These are phyloP conservation scores for Kokia cookei DNA, from an alignment of 441 rosid genomes.

Conservation along the genomic window DNA sequence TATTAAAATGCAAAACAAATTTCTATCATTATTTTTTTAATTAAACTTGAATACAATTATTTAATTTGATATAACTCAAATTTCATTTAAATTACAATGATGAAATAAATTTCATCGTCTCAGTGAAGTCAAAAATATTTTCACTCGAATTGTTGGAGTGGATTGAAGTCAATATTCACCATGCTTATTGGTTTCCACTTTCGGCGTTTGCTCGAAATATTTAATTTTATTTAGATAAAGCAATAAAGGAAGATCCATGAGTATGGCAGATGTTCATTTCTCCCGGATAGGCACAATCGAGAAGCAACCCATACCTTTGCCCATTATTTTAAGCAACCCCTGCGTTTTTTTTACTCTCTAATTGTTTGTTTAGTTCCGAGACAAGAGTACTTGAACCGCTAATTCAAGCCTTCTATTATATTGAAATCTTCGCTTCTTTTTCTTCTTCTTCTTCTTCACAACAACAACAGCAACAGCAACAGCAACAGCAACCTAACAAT, in stretches of 20 bases:
- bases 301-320: background rate
- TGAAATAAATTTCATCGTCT: too few species aligned
- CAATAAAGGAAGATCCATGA: background rate
- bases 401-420: constrained; percentile 10
- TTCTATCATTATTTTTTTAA: too few species aligned
- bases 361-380: background rate
- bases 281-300: background rate
- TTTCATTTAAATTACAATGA: too few species aligned
- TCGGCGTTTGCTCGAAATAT: too few species aligned
- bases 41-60: too few species aligned
- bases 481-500: too few species aligned
- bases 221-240: background rate
- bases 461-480: background rate
- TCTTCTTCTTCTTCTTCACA: background rate
- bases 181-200: too few species aligned
- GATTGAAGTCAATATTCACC: too few species aligned
- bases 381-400: constrained; percentile 17
- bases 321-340: background rate
- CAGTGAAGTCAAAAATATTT: too few species aligned
- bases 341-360: background rate
- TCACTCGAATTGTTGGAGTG: too few species aligned
- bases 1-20: too few species aligned
- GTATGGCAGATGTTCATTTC: background rate
- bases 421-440: background rate
- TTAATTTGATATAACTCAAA: too few species aligned